Percentiles rank a stretch among this genome's conserved stretches.
phyloP scores from a whole-genome alignment of 257 asterid genomes.

The Eustoma russellianum region DNA sequence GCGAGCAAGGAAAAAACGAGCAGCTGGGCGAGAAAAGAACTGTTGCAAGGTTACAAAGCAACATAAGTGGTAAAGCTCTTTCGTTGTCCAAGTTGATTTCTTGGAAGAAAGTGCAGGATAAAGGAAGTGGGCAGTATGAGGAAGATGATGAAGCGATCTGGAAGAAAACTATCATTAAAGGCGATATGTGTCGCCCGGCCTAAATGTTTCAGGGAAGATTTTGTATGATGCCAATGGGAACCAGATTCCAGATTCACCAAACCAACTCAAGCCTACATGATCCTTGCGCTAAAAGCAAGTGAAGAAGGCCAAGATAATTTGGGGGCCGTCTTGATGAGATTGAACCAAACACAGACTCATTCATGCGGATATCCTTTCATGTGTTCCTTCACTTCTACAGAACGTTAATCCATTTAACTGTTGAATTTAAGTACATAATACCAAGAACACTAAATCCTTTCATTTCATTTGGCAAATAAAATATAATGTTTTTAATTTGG shows the following conservation, averaged over 20 bases:
- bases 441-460: no score
- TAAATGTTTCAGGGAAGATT: slow-evolving; percentile 68
- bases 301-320: no score
- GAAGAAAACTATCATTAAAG: slow-evolving; percentile 71
- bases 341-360: no score
- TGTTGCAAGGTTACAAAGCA: slow-evolving; percentile 31
- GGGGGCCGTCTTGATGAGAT: no score
- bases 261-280: background rate
- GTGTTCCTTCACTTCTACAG: no score
- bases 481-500: no score
- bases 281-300: no score
- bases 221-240: slow-evolving; percentile 60
- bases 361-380: no score
- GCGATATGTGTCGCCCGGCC: slow-evolving; percentile 72
- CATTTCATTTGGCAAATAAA: no score
- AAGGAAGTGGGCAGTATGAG: slow-evolving; percentile 12
- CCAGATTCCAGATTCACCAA: slow-evolving; percentile 30
- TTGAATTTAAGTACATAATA: no score
- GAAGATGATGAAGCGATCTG: slow-evolving; percentile 35
- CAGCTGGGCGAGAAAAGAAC: slow-evolving; percentile 31
- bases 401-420: no score
- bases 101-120: slow-evolving; percentile 52
- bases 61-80: slow-evolving; percentile 46
- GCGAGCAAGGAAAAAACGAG: slow-evolving; percentile 14
- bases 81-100: slow-evolving; percentile 47